Evolutionary conservation across 108 stramenopile species (phyloP).

Genomic region (Skeletonema costatum): DNA sequence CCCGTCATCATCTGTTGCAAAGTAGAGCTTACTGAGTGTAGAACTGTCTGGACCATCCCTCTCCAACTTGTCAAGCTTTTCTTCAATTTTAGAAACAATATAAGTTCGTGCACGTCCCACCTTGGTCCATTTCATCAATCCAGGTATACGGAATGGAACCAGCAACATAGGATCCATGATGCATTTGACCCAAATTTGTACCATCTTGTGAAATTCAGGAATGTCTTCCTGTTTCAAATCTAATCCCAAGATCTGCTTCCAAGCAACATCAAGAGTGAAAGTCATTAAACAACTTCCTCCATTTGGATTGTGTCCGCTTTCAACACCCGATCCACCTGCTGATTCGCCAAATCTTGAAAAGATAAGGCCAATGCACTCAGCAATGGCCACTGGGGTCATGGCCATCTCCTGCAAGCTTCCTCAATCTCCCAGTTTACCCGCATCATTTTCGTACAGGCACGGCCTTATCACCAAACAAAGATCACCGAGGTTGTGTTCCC

Average conservation of each 20-base stretch:
- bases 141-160: conserved; percentile 9
- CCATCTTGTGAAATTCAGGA: conserved; percentile 24
- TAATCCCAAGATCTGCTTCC: conserved; percentile 50
- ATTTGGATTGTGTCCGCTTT: conserved; percentile 18
- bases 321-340: conserved; percentile 19
- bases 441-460: conserved; percentile 30
- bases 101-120: conserved; percentile 24
- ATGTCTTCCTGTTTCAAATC: conserved; percentile 41
- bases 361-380: conserved; percentile 21
- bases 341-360: conserved; percentile 23
- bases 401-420: conserved; percentile 44
- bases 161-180: conserved; percentile 17
- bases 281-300: conserved; percentile 41
- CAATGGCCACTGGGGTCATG: conserved; percentile 34
- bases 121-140: conserved; percentile 1
- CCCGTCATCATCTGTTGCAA: conserved; percentile 40
- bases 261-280: conserved; percentile 48
- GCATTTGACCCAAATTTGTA: conserved; percentile 21
- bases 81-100: conserved; percentile 40
- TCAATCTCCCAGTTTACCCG: conserved; percentile 14
- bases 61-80: conserved; percentile 36
- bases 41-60: conserved; percentile 42
- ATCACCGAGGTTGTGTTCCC: neutral
- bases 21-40: conserved; percentile 43
- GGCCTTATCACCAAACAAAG: conserved; percentile 13